Evolutionary conservation across 768 basidiomycete genomes (phyloP).

Genomic region (Amyloporia xantha): DNA sequence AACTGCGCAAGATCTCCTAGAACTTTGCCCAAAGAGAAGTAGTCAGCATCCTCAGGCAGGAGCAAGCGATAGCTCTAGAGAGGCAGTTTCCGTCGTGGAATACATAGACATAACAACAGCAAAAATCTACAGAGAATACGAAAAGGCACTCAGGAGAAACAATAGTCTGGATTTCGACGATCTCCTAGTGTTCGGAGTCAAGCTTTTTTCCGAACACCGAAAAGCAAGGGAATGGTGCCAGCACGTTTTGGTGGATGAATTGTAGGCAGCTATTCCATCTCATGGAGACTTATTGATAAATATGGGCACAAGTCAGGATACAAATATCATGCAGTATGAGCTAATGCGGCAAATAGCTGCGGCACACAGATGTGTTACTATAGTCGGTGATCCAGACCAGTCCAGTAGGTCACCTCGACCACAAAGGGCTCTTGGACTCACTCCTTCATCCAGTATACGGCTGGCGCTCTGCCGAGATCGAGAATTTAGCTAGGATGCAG

Average conservation of each 20-base stretch:
- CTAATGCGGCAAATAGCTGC: slow-evolving; percentile 65
- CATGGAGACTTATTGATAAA: too few relatives aligned
- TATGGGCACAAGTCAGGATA: slow-evolving; percentile 52
- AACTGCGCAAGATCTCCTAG: slow-evolving; percentile 39
- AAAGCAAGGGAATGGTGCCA: slow-evolving; percentile 50
- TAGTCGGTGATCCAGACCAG: slow-evolving; percentile 91
- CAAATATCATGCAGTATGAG: slow-evolving; percentile 75
- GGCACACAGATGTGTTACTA: slow-evolving; percentile 49
- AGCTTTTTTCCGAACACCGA: slow-evolving; percentile 48
- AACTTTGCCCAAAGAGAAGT: slow-evolving; percentile 4
- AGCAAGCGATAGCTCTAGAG: slow-evolving; percentile 3
- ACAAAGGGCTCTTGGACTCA: not conserved
- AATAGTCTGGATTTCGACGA: slow-evolving; percentile 89
- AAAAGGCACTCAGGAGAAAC: slow-evolving; percentile 46
- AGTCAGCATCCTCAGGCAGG: not conserved
- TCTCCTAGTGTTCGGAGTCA: slow-evolving; percentile 64
- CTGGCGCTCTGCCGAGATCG: slow-evolving; percentile 78
- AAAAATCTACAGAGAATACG: slow-evolving; percentile 60
- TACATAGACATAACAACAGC: slow-evolving; percentile 30
- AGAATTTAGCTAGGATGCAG: slow-evolving; percentile 68
- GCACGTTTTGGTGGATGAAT: slow-evolving; percentile 78
- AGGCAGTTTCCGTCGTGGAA: not conserved
- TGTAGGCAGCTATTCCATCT: slow-evolving; percentile 43
- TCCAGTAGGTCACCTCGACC: slow-evolving; percentile 44
- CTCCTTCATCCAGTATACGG: slow-evolving; percentile 53